Base-by-base conservation (phyloP, 2,329 filamentous ascomycete genomes). In the Cordyceps militaris region DNA sequence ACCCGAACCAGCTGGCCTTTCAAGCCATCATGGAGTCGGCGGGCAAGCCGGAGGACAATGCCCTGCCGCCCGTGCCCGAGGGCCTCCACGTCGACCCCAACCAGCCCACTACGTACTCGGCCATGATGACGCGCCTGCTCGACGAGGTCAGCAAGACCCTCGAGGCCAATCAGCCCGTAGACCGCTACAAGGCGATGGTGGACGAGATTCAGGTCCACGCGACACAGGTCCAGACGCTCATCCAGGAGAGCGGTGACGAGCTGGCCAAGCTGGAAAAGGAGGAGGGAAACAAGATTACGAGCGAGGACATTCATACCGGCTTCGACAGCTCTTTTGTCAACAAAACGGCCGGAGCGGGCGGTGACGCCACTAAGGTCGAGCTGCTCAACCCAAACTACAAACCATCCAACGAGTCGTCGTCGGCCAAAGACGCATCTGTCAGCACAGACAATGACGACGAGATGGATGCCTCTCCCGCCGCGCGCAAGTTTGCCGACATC, bases 41-140 rank as follows among this genome's bases (percentile, higher is more conserved):
- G 9, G 82, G 83, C 57, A 83, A 87, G 62, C 80, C 85, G 47
- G 82, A 87, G 59, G 89, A 95, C 66, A 84, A 91, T 68, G 83
- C 84, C 61, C 89, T 91, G 3, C 86, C 88, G 9, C 79, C 82
- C 51, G 79, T 88, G 24, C 92, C 92, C 1, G 86, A 86, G 63
- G 91, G 89, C 48, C 87, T 97, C 28, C 87, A 95, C 68, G 79
- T 81, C 43, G 80, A 90, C 56, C 85, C 87, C 64, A 83, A 88
- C 70, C 85, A 80, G 67, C 84, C 89, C 65, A 90, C 89, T 0
- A 88, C 86, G 14, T 99, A 96, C 69, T 94, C 91, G 40, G 91
- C 95, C 77, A 99, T 99, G 94, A 92, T 99, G 88, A 89, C 89
- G n/a, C 85, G 87, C n/a, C 74, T 99, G 66, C 82, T 97, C 21